phyloP scores from a whole-genome alignment of 331 rosid genomes.

The Acacia pycnantha region DNA sequence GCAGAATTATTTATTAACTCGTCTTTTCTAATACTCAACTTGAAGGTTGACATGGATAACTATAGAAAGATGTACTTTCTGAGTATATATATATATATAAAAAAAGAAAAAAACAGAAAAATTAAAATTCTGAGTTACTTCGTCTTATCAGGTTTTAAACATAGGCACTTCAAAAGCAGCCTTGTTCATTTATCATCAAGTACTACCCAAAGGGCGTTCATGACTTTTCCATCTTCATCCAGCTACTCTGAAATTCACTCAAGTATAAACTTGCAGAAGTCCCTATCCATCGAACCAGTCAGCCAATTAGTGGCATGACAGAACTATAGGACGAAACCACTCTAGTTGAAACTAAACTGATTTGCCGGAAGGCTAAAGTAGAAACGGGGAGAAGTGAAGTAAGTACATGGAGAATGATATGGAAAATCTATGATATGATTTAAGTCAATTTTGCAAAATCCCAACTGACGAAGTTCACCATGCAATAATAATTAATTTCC shows the following conservation, averaged over 20 bases:
- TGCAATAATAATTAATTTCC: background rate
- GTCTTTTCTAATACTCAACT: background rate
- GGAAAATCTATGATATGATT: background rate
- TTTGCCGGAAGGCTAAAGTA: background rate
- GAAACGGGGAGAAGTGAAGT: background rate
- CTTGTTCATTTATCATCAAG: background rate
- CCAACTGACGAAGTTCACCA: background rate
- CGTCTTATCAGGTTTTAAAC: background rate
- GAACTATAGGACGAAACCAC: background rate
- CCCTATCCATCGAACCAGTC: background rate
- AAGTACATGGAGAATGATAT: background rate
- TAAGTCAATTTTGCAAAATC: background rate
- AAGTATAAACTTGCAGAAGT: background rate
- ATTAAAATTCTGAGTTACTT: background rate
- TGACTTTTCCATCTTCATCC: background rate
- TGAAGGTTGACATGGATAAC: background rate
- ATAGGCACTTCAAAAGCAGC: background rate
- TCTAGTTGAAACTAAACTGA: background rate
- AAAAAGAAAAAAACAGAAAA: background rate
- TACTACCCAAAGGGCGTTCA: background rate
- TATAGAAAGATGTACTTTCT: background rate
- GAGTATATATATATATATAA: too few relatives aligned
- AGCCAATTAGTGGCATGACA: background rate
- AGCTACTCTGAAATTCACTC: background rate
- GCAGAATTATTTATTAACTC: background rate